These are phyloP conservation scores for Pseudophaeomoniella oleicola DNA, from an alignment of 2,329 filamentous ascomycete species.

Conservation along the genomic window DNA sequence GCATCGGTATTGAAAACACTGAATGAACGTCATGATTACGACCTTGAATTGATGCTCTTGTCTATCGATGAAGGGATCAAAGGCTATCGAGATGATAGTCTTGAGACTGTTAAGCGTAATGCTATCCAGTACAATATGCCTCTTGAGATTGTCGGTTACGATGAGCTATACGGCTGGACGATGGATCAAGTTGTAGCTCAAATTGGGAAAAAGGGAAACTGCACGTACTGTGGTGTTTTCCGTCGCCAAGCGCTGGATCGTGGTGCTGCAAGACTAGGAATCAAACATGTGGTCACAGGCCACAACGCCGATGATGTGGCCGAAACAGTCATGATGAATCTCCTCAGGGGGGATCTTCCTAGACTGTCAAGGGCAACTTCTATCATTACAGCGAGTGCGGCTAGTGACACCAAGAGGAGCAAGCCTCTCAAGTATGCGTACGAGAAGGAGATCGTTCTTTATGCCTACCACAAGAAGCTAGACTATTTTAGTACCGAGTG, in stretches of 20 bases:
- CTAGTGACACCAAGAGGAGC: constrained; percentile 83
- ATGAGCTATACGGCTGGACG: constrained; percentile 92
- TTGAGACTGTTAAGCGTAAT: constrained; percentile 94
- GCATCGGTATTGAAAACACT: constrained; percentile 89
- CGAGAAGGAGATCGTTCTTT: constrained; percentile 97
- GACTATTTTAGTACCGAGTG: constrained; percentile 99
- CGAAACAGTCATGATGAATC: constrained; percentile 95
- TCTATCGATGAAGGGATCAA: constrained; percentile 97
- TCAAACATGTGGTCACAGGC: constrained; percentile 88
- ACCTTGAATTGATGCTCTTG: constrained; percentile 69
- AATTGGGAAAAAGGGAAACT: constrained; percentile 95
- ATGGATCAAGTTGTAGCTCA: constrained; percentile 98
- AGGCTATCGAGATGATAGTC: constrained; percentile 86
- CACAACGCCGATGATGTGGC: constrained; percentile 97
- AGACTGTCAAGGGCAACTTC: constrained; percentile 76
- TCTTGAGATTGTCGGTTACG: constrained; percentile 82
- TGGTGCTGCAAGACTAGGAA: constrained; percentile 72
- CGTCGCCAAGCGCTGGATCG: constrained; percentile 84
- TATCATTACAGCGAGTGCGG: constrained; percentile 65
- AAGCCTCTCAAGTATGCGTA: constrained; percentile 98
- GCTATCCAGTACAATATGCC: constrained; percentile 82
- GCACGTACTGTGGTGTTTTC: constrained; percentile 97
- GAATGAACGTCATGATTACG: constrained; percentile 79
- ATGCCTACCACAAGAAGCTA: constrained; percentile 89
- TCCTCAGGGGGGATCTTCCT: constrained; percentile 78